Percentiles rank a stretch among this genome's conserved stretches.
These are phyloP conservation scores for Amanita polypyramis DNA, from an alignment of 768 basidiomycete genomes.

Conservation along the genomic window DNA sequence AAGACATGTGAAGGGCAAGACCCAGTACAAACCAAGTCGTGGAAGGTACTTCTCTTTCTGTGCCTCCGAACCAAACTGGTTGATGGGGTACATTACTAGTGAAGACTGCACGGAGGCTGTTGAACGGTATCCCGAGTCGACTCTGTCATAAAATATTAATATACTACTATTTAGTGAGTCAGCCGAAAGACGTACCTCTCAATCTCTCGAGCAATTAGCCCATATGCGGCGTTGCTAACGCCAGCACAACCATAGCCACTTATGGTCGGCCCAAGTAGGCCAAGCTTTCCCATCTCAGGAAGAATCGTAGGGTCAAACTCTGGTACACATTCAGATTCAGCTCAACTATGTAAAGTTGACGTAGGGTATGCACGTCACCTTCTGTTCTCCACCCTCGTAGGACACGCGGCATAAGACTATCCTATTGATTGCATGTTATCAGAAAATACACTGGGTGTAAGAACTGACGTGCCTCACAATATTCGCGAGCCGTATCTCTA, in stretches of 20 bases:
- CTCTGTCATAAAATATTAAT: constrained; percentile 31
- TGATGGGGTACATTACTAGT: constrained; percentile 91
- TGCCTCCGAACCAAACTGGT: constrained; percentile 79
- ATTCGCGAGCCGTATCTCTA: constrained; percentile 71
- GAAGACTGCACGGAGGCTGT: constrained; percentile 94
- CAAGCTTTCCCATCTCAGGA: constrained; percentile 87
- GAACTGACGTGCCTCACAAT: constrained; percentile 55
- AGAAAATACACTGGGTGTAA: neutral
- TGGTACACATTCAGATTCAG: constrained; percentile 16
- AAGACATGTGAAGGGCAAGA: neutral
- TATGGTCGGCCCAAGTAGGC: constrained; percentile 87
- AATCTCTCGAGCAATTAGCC: constrained; percentile 87
- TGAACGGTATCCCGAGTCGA: constrained; percentile 95
- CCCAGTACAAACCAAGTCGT: constrained; percentile 47
- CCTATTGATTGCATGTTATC: constrained; percentile 31
- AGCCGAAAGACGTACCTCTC: constrained; percentile 48
- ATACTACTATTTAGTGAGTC: neutral
- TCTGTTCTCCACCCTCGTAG: constrained; percentile 83
- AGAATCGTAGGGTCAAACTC: constrained; percentile 72
- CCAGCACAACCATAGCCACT: constrained; percentile 92
- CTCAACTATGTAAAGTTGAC: neutral
- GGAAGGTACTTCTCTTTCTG: constrained; percentile 92
- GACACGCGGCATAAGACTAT: constrained; percentile 81
- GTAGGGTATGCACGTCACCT: constrained; percentile 31
- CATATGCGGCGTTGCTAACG: constrained; percentile 84